phyloP scores from a whole-genome alignment of 1,284 basidiomycete genomes.

The Trichosporon coremiiforme region DNA sequence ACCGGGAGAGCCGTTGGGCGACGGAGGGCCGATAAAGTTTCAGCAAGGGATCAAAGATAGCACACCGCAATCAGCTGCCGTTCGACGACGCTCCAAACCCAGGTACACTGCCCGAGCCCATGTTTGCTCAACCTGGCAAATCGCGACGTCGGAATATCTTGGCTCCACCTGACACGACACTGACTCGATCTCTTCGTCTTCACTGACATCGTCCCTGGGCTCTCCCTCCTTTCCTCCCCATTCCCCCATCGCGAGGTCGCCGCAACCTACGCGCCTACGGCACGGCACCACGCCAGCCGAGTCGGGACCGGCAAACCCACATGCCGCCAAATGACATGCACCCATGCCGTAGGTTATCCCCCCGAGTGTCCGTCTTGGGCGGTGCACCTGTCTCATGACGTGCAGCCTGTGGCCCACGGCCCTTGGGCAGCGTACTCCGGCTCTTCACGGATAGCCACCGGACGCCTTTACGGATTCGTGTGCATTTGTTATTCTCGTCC shows the following conservation, averaged over 20 bases:
- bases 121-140: not conserved
- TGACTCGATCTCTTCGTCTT: not conserved
- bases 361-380: not conserved
- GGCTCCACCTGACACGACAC: not conserved
- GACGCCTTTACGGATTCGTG: not conserved
- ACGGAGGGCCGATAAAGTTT: slow-evolving; percentile 17
- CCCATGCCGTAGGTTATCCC: not conserved
- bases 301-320: slow-evolving; percentile 11
- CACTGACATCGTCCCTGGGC: not conserved
- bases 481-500: not conserved
- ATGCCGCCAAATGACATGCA: not conserved
- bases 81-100: not conserved
- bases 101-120: not conserved
- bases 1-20: not conserved
- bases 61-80: slow-evolving; percentile 12
- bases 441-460: not conserved
- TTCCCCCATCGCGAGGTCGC: slow-evolving; percentile 10
- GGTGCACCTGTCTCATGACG: not conserved
- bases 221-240: not conserved
- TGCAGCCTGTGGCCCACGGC: not conserved
- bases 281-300: not conserved
- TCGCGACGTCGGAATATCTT: slow-evolving; percentile 17
- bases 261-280: not conserved
- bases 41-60: not conserved
- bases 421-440: not conserved